These are phyloP conservation scores for Prinsepia uniflora DNA, from an alignment of 306 rosid species.

Conservation along the genomic window DNA sequence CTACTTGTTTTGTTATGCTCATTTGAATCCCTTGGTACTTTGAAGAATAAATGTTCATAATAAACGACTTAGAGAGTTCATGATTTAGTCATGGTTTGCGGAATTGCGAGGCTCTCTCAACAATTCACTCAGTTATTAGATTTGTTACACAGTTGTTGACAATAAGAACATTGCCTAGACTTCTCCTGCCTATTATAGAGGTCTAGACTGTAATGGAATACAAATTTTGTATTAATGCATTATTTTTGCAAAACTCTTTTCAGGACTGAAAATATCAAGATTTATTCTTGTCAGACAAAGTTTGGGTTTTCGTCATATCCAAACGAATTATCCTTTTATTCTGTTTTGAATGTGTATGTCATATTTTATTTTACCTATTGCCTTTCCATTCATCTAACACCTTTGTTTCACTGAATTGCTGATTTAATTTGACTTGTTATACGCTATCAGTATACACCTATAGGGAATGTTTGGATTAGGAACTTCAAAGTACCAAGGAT, in stretches of 20 bases:
- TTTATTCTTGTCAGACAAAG: not conserved
- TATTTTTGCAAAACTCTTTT: not conserved
- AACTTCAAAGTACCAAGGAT: no score
- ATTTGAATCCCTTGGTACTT: no score
- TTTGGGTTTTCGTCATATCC: not conserved
- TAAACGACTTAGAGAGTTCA: no score
- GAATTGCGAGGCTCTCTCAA: no score
- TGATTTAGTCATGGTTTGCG: no score
- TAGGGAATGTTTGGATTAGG: no score
- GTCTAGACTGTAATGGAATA: not conserved
- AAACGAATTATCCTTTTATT: not conserved
- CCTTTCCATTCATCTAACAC: not conserved
- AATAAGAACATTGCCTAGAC: not conserved
- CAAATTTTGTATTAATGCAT: no score
- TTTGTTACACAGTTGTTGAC: no score
- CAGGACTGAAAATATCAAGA: not conserved
- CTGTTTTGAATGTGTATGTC: not conserved
- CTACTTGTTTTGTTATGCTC: no score
- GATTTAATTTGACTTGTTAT: not conserved
- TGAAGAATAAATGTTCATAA: no score
- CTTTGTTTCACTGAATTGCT: not conserved
- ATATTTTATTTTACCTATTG: not conserved
- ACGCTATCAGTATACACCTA: not conserved
- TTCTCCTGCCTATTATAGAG: not conserved
- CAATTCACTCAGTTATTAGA: no score